Conservation (phyloP, 495 filamentous ascomycete species). For the Penicillium ucsense region DNA sequence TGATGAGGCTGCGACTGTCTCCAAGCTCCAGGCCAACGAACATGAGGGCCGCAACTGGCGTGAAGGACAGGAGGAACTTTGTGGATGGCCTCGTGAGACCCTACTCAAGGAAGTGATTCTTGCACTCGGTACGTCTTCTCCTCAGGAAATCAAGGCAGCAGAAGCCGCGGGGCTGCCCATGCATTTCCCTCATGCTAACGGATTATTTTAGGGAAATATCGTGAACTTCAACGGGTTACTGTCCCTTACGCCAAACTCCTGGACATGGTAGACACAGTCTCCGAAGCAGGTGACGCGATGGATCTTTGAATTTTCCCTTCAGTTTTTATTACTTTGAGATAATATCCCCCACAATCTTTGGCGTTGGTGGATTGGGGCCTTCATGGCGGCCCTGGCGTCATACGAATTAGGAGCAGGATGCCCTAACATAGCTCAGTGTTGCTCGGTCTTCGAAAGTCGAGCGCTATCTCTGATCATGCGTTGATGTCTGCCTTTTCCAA, state of each 20-base stretch:
- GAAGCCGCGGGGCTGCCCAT: not conserved
- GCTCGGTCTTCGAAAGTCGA: not conserved
- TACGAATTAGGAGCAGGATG: too few relatives aligned
- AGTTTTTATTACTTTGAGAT: not conserved
- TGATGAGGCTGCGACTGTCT: constrained; percentile 26
- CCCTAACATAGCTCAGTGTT: not conserved
- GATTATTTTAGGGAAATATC: constrained; percentile 64
- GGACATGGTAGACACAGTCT: constrained; percentile 43
- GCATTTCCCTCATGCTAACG: constrained; percentile 19
- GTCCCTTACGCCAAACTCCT: constrained; percentile 80
- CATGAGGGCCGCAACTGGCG: constrained; percentile 49
- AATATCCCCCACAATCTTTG: not conserved
- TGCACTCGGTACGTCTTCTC: constrained; percentile 66
- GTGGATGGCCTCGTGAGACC: constrained; percentile 81
- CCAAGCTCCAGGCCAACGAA: constrained; percentile 46
- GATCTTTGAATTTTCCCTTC: constrained; percentile 26
- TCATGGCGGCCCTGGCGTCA: too few relatives aligned
- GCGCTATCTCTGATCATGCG: too few relatives aligned
- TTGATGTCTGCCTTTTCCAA: not conserved
- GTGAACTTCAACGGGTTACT: constrained; percentile 81
- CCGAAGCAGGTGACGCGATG: constrained; percentile 43
- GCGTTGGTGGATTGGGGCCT: constrained; percentile 1
- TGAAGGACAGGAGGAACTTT: constrained; percentile 46
- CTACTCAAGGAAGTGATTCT: constrained; percentile 82
- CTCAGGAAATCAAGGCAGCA: not conserved